Conservation (phyloP, 345 rosid species). For the Turnera subulata region DNA sequence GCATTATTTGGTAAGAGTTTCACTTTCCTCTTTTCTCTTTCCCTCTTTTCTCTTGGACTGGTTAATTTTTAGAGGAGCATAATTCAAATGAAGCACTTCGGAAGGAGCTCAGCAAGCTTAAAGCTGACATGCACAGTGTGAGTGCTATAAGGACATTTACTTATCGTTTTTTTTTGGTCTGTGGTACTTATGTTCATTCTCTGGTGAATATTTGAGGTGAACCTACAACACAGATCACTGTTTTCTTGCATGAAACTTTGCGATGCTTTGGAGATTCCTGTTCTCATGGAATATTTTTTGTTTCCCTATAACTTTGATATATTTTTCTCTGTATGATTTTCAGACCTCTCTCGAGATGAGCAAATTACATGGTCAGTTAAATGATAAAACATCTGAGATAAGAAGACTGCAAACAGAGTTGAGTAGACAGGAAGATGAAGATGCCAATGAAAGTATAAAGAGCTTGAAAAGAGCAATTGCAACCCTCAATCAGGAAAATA, state of each 20-base stretch:
- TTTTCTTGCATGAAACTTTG: background rate
- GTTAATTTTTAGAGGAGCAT: slow-evolving; percentile 57
- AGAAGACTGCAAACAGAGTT: slow-evolving; percentile 53
- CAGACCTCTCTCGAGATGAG: slow-evolving; percentile 55
- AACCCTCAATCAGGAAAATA: slow-evolving; percentile 67
- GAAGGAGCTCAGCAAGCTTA: slow-evolving; percentile 53
- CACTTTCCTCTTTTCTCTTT: slow-evolving; percentile 2
- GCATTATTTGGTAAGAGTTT: slow-evolving; percentile 3
- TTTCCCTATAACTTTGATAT: background rate
- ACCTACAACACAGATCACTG: too few relatives aligned
- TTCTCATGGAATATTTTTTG: background rate
- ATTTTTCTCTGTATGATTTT: slow-evolving; percentile 13
- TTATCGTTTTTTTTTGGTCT: too few relatives aligned
- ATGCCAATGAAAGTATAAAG: slow-evolving; percentile 37
- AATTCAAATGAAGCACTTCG: slow-evolving; percentile 51
- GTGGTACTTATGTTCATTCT: too few relatives aligned
- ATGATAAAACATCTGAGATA: slow-evolving; percentile 62
- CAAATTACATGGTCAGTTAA: slow-evolving; percentile 54
- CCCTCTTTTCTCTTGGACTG: background rate
- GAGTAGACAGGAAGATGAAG: slow-evolving; percentile 45
- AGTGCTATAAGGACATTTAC: slow-evolving; percentile 21
- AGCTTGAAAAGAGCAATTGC: slow-evolving; percentile 47
- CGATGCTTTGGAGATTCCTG: background rate
- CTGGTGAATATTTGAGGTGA: too few relatives aligned
- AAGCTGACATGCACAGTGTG: slow-evolving; percentile 64